Base-by-base conservation (phyloP, 108 stramenopile species). In the Pseudonitzschia delicatissima region DNA sequence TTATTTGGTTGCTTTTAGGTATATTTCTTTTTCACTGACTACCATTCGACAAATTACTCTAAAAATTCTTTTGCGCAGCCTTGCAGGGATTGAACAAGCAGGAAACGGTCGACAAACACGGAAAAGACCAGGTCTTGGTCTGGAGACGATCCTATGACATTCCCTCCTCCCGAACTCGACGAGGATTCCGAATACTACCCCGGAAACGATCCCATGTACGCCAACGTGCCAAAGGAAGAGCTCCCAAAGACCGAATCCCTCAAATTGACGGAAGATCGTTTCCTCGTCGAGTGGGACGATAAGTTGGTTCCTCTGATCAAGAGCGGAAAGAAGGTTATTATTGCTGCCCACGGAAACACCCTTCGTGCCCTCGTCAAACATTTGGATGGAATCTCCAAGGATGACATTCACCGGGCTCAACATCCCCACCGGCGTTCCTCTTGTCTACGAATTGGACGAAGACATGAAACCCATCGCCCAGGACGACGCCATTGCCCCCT, bases 261-360 rank as follows among this genome's bases (percentile, higher is more conserved):
- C 55, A 88, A 96, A 70, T 62, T 80, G 48, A 99, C 98, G 7
- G 84, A 84, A 61, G 95, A 96, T 17, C 94, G 99, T 20, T 96
- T 98, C 74, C 78, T 99, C 80, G 82, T 89, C 0, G 82, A 85
- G 45, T 99, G 98, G 98, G 84, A 98, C 28, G 63, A 83, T 21
- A 72, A 80, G 40, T 26, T 61, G 69, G 88, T 74, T 18, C 98
- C 97, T 6, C 83, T 76, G 45, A 94, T 99, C 80, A 90, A 88
- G 67, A 61, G 60, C 13, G 60, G 98, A 31, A 98, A 98, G 79
- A 91, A 80, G 47, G 76, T 99, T 13, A 71, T 99, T 23, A 97
- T 99, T 79, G 98, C 96, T 25, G 98, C 98, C 7, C 99, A 99
- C 70, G 99, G 98, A 36, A 99, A 99, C 77, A 95, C 96, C 13